These are phyloP conservation scores for Polytrichum commune DNA, from an alignment of 225 moss, liverwort and hornwort species.

Conservation along the genomic window DNA sequence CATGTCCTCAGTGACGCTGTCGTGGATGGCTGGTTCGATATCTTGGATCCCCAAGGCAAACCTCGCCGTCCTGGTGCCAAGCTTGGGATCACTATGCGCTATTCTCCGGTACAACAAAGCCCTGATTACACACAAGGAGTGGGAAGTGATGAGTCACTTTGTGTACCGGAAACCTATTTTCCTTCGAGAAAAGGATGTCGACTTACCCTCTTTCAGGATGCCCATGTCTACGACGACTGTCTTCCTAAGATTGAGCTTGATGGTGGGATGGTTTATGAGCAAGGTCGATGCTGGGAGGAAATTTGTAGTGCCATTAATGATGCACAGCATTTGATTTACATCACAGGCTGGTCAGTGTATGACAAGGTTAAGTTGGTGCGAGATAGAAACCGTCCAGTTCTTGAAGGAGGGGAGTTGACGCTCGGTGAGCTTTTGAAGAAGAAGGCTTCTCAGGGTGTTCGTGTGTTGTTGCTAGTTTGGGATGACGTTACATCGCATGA, in stretches of 20 bases:
- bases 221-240: constrained; percentile 67
- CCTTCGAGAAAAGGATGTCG: constrained; percentile 73
- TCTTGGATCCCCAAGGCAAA: constrained; percentile 47
- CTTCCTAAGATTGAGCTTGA: constrained; percentile 66
- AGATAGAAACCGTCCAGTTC: constrained; percentile 49
- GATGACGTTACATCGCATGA: constrained; percentile 90
- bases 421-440: constrained; percentile 86
- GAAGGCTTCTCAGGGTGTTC: constrained; percentile 75
- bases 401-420: constrained; percentile 40
- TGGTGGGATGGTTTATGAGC: constrained; percentile 53
- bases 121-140: constrained; percentile 44
- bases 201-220: constrained; percentile 73
- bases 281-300: constrained; percentile 81
- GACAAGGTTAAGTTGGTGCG: constrained; percentile 70
- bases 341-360: constrained; percentile 87
- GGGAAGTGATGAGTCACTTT: constrained; percentile 23
- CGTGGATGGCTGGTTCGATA: constrained; percentile 77
- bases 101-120: constrained; percentile 59
- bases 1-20: constrained; percentile 27
- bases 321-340: constrained; percentile 82
- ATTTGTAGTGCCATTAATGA: constrained; percentile 66
- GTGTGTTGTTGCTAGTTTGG: constrained; percentile 83
- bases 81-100: constrained; percentile 53
- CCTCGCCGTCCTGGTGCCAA: constrained; percentile 49
- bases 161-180: constrained; percentile 72